Base-by-base conservation (phyloP, 1,284 basidiomycete genomes). In the Fereydounia khargensis region DNA sequence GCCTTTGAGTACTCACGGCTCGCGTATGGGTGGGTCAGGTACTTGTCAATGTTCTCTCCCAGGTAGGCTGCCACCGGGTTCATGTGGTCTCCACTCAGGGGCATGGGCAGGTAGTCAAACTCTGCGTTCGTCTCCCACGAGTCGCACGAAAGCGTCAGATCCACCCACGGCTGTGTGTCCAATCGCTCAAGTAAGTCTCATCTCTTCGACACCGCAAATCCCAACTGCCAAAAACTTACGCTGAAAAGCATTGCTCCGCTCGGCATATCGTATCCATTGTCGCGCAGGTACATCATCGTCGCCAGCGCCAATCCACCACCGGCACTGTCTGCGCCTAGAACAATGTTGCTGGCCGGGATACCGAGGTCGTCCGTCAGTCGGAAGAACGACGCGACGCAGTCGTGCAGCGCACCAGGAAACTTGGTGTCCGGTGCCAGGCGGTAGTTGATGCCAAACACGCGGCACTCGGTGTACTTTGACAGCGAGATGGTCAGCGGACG, bases 391-490 rank as follows among this genome's bases (percentile, higher is more conserved):
- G 82, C 83, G 36, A 92, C 87, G 22, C 85, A 87, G 68, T 98
- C 95, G 69, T 95, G 89, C 6, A 98, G 81, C 20, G 91, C 88
- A 0, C 92, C 89, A 0, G 94, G 94, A 77, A 98, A 98, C 23
- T 83, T 82, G 6, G 90, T 89, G 76, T 96, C 94, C 1, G 94
- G 94, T 0, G 94, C 92, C 22, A 98, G 81, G 16, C 94, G 87
- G 77, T 98, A 98, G 74, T 97, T 91, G 64, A 97, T 81, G n/a
- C 89, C 89, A 77, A 97, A 97, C n/a, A 97, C 85, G 24, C 95
- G 84, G 22, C 90, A 86, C 69, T 92, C 88, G 24, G 88, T 86
- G 65, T 87, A 86, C 74, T 94, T 92, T 25, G 90, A 88, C 44
- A 97, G 79, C 6, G 89, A 88, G 63, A 97, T 91, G 8, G 92